Conservation (phyloP, 2,329 filamentous ascomycete genomes). For the Pseudonectria buxi region DNA sequence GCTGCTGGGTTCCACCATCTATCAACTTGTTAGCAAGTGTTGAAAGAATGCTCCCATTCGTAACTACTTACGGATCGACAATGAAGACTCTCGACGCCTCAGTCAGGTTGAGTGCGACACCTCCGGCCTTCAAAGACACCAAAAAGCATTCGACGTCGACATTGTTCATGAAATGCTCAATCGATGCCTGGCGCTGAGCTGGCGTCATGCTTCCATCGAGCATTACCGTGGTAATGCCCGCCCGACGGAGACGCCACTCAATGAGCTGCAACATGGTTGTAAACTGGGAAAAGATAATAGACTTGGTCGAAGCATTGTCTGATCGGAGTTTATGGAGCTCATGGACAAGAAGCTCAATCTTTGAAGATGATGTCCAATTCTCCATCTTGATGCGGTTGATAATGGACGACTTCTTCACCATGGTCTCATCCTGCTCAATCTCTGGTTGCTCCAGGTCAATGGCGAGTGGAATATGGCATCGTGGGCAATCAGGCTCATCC, state of each 20-base stretch:
- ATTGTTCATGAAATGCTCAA: conserved; percentile 95
- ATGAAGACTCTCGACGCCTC: conserved; percentile 95
- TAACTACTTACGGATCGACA: conserved; percentile 72
- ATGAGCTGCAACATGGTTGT: conserved; percentile 96
- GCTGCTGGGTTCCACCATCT: conserved; percentile 99
- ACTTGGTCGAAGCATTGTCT: conserved; percentile 90
- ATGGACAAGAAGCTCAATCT: conserved; percentile 94
- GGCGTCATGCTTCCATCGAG: conserved; percentile 97
- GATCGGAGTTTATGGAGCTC: conserved; percentile 88
- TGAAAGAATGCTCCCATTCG: not conserved
- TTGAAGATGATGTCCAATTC: conserved; percentile 96
- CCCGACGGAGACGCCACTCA: conserved; percentile 90
- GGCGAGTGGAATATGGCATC: conserved; percentile 80
- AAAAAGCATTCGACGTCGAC: conserved; percentile 92
- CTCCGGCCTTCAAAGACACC: conserved; percentile 91
- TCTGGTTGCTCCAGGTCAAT: conserved; percentile 95
- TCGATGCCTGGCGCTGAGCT: conserved; percentile 83
- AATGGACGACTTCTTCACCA: conserved; percentile 91
- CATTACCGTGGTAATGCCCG: conserved; percentile 98
- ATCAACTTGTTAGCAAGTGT: conserved; percentile 19
- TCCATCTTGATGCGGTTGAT: conserved; percentile 99
- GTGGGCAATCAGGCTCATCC: conserved; percentile 73
- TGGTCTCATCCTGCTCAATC: conserved; percentile 81
- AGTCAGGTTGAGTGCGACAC: conserved; percentile 89
- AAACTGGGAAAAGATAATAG: conserved; percentile 96